phyloP scores from a whole-genome alignment of 139 green algal species.

The Diplosphaera chodatii region DNA sequence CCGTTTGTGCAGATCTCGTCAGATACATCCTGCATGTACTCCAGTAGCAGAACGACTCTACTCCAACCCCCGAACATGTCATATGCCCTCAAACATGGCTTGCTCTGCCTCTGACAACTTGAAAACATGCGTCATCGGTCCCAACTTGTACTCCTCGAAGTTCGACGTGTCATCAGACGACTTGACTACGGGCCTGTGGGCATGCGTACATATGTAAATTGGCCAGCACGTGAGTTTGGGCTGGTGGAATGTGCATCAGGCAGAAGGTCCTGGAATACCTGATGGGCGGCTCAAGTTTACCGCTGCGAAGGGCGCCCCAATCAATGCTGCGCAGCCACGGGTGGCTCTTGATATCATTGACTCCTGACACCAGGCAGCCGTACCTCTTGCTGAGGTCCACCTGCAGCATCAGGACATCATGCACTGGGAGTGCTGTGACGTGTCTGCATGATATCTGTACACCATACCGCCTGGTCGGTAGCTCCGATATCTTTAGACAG shows the following conservation, averaged over 20 bases:
- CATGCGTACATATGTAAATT: too few relatives aligned
- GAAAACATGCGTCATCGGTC: slow-evolving; percentile 39
- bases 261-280: too few relatives aligned
- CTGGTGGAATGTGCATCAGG: too few relatives aligned
- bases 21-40: neutral
- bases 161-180: slow-evolving; percentile 51
- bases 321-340: slow-evolving; percentile 58
- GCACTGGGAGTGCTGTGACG: too few relatives aligned
- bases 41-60: neutral
- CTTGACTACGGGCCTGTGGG: slow-evolving; percentile 36
- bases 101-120: slow-evolving; percentile 49
- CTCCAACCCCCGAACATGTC: neutral
- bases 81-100: slow-evolving; percentile 53
- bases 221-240: too few relatives aligned
- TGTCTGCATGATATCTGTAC: too few relatives aligned
- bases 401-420: slow-evolving; percentile 14
- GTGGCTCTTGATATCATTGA: slow-evolving; percentile 53
- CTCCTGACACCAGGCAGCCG: slow-evolving; percentile 34
- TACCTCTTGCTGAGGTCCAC: slow-evolving; percentile 32
- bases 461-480: too few relatives aligned
- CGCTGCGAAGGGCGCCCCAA: slow-evolving; percentile 14
- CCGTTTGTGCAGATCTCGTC: too few relatives aligned
- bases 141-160: slow-evolving; percentile 66
- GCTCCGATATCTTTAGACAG: too few relatives aligned
- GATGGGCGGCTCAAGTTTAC: slow-evolving; percentile 29